Base-by-base conservation (phyloP, 306 rosid species). In the Casuarina equisetifolia region DNA sequence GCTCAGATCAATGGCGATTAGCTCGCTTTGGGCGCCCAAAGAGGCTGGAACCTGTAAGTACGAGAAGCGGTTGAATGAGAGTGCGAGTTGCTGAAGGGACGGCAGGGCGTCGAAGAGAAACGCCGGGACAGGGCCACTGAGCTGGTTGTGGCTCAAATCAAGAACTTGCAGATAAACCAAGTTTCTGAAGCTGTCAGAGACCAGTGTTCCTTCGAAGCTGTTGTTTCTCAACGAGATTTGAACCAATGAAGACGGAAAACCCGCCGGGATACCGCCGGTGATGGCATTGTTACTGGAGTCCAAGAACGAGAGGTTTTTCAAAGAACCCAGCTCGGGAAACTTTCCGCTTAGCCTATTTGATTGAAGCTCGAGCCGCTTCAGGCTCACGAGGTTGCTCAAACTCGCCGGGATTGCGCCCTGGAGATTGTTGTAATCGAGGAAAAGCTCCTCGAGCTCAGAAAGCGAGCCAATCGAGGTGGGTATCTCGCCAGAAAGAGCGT, bases 1-100 rank as follows among this genome's bases (percentile, higher is more conserved):
- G 82, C 94, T 89, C 48, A 95, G 49, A 87, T 95, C 98, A 19
- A 92, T 61, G 9, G 96, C 94, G 40, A 92, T 88, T 3, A 92
- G 78, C 51, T 74, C 86, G 49, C 94, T 90, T 10, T 63, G 71
- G 4, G 44, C 1, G 3, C 75, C 79, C 25, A 6, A 0, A 10
- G 70, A 77, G 12, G n/a, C 55, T 0, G 90, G 91, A 2, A 52
- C 6, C 63, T 91, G 78, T 1, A 95, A n/a, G 4, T 88, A 77
- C 0, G 89, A 72, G 40, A 95, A 84, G 25, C 59, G 66, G 85
- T 95, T 95, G 89, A 69, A 88, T 20, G 97, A 89, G 19, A 92
- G 92, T 0, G 88, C 81, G n/a, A 92, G 55, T 17, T 95, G 98
- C 49, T 95, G 91, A 51, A 91, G 80, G 1, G 96, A 91, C 1